Evolutionary conservation across 805 yeast genomes (phyloP), one percentile per base, ranked within the genome.

Genomic region (Spathaspora arborariae): DNA sequence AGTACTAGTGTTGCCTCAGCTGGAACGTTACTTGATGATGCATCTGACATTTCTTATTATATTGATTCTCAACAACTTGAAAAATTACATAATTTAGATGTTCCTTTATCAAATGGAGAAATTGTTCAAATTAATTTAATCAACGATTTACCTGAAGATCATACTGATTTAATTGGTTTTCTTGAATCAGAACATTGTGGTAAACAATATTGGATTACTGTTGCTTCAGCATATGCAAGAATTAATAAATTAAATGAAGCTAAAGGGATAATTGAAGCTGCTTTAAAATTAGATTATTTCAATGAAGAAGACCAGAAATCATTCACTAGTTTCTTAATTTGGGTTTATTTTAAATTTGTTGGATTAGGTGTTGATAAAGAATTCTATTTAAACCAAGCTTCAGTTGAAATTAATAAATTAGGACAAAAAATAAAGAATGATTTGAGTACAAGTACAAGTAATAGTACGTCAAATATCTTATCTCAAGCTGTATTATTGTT

Each of bases 131-230:
- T 94, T 55, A 92, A 90, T 58, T 75, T 86, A 49, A 78, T 78
- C 44, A 44, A 47, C 19, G 98, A 92, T 59, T 73, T 90, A 47
- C 96, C 96, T 4, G 96, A 88, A 19, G 96, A 92, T 62, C 88
- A 96, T 4, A 76, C 81, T 39, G 98, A 94, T 59, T 74, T 94
- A 51, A 81, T 86, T 53, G 78, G 80, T 21, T 77, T 92, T 51
- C 71, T 94, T 51, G 85, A 86, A 51, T 88, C 86, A 53, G 98
- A 94, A 67, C 80, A 79, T 47, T 84, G 92, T 42, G 81, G 79
- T 19, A 73, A 78, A 45, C 82, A 84, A 59, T 88, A 82, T 67
- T 94, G 99, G 99, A 67, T 88, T 16, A 77, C 85, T 19, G 82
- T 91, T 51, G 91, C 96, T 3, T 70, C 82, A 48, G 96, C 94